Evolutionary conservation across 2,329 filamentous ascomycete genomes (phyloP).

Genomic region (Diplodia corticola): DNA sequence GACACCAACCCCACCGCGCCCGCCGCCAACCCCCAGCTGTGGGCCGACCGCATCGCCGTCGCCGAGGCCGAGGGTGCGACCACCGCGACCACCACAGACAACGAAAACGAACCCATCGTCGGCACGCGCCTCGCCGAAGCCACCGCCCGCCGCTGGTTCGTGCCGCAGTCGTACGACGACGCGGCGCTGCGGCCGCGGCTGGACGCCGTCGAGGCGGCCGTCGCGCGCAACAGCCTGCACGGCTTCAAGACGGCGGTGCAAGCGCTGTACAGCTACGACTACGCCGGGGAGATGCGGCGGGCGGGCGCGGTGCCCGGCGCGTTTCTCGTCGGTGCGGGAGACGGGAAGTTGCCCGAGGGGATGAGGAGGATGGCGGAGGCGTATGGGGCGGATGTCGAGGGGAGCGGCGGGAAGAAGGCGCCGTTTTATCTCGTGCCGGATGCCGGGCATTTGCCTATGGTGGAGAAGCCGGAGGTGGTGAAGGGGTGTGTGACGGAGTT

Average conservation of each 20-base stretch:
- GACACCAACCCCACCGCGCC: constrained; percentile 77
- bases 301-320: constrained; percentile 59
- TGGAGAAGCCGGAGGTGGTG: constrained; percentile 70
- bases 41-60: constrained; percentile 72
- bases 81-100: not conserved
- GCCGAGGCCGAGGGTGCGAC: constrained; percentile 57
- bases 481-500: constrained; percentile 65
- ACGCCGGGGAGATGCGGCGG: constrained; percentile 58
- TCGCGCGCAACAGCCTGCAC: constrained; percentile 66
- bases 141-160: constrained; percentile 78
- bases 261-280: constrained; percentile 71
- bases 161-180: constrained; percentile 57
- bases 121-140: constrained; percentile 62
- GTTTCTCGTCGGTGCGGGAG: constrained; percentile 71
- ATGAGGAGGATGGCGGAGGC: constrained; percentile 71
- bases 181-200: constrained; percentile 52
- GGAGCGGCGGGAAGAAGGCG: too few species aligned
- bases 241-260: constrained; percentile 69
- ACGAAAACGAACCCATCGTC: constrained; percentile 61
- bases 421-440: constrained; percentile 65
- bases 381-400: constrained; percentile 29
- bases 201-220: constrained; percentile 65
- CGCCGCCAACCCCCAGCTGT: constrained; percentile 72
- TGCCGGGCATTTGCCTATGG: constrained; percentile 83
- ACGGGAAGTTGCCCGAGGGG: constrained; percentile 73